Evolutionary conservation across 768 basidiomycete species (phyloP).

Genomic region (Termitomyces sp.): DNA sequence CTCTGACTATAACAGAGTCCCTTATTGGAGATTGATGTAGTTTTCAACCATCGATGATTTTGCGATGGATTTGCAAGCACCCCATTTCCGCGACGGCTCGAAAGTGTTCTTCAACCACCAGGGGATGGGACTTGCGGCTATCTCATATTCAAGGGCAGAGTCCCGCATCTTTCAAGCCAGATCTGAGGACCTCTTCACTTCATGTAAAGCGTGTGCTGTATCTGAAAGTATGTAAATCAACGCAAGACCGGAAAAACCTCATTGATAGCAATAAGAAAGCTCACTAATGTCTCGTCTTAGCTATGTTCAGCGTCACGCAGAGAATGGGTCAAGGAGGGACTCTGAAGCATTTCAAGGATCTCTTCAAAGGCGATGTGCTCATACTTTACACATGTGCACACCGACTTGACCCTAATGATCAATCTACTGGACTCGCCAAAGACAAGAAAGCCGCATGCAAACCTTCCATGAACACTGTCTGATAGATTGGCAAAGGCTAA

Average conservation of each 20-base stretch:
- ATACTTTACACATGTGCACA: background rate
- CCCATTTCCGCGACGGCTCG: slow-evolving; percentile 12
- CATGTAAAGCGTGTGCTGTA: slow-evolving; percentile 16
- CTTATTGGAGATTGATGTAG: too few species aligned
- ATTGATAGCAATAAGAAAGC: too few species aligned
- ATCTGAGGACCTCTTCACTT: slow-evolving; percentile 12
- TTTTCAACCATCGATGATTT: too few species aligned
- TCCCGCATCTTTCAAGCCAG: slow-evolving; percentile 6
- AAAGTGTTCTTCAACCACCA: slow-evolving; percentile 26
- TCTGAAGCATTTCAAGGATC: slow-evolving; percentile 20
- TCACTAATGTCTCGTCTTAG: slow-evolving; percentile 18
- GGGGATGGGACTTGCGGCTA: slow-evolving; percentile 26
- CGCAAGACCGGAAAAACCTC: slow-evolving; percentile 2
- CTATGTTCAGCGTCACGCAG: slow-evolving; percentile 17
- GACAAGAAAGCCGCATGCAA: slow-evolving; percentile 14
- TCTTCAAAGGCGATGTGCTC: slow-evolving; percentile 17
- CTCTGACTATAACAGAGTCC: too few species aligned
- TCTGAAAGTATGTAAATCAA: slow-evolving; percentile 11
- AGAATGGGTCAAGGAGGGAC: slow-evolving; percentile 16
- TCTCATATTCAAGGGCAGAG: too few species aligned
- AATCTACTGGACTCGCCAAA: slow-evolving; percentile 15
- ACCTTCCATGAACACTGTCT: slow-evolving; percentile 6
- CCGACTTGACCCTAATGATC: background rate
- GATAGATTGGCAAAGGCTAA: slow-evolving; percentile 22
- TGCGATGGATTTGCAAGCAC: too few species aligned